Base-by-base conservation (phyloP, 768 basidiomycete species). In the Fomitopsis pulvina region DNA sequence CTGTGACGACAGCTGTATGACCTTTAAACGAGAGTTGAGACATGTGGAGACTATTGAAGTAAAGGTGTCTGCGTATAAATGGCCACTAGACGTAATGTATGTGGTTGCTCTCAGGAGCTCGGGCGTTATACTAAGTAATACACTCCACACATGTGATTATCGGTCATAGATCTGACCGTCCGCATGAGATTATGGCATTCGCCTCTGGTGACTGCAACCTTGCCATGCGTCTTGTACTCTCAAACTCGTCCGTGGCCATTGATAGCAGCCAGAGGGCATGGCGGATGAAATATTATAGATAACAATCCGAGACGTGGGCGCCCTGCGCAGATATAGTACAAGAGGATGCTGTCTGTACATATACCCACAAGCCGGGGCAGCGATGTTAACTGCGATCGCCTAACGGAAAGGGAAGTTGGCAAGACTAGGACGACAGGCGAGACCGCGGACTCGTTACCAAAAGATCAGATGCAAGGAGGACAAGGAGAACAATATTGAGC, bases 1-100 rank as follows among this genome's bases (percentile, higher is more conserved):
- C 96, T 38, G 96, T 99, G 55, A 98, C 72, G 55, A 99, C 79
- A 50, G 93, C 89, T n/a, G 88, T 92, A 47, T 94, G 88, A 49
- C 83, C 83, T 67, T 87, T 82, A 76, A 92, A 95, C 2, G 84
- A 87, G 9, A 85, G 68, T 30, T 57, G 51, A 4, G 63, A 60
- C 63, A 64, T 64, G 46, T 32, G 16, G 16, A 32, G 30, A 32
- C 30, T 32, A 32, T 32, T 32, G 30, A 32, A 7, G 30, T 32
- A 32, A 32, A 16, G 30, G 16, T 32, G 30, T n/a, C n/a, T n/a
- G n/a, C n/a, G n/a, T n/a, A n/a, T n/a, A n/a, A n/a, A n/a, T n/a
- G n/a, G n/a, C n/a, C n/a, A n/a, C n/a, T n/a, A n/a, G n/a, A n/a
- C n/a, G n/a, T n/a, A n/a, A n/a, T n/a, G n/a, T n/a, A n/a, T n/a